Base-by-base conservation (phyloP, 2,329 filamentous ascomycete genomes). In the Tolypocladium cylindrosporum region DNA sequence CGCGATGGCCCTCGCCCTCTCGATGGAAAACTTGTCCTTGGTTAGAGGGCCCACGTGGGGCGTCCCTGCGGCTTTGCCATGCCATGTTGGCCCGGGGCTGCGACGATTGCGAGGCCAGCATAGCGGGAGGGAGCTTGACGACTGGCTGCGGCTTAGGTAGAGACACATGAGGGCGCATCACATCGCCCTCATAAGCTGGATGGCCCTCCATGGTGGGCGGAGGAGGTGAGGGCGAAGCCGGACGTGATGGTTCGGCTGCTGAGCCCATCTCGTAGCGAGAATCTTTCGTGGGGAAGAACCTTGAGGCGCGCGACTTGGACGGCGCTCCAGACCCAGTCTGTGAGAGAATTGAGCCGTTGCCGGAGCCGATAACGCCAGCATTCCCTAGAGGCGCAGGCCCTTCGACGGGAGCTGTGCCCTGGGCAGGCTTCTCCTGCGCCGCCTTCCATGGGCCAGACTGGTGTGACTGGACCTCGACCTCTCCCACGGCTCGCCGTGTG, bases 41-140 rank as follows among this genome's bases (percentile, higher is more conserved):
- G 16, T 66, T 61, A 36, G 66, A 59, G 14, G 64, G 62, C 24
- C 61, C 65, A 42, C 66, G 64, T 7, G 62, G 58, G 19, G 61
- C 60, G 52, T 74, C 73, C 58, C 67, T 74, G 42, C 70, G 70
- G 43, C 67, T 68, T 42, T 71, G 65, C 74, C 75, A 76, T n/a
- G 66, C 64, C 52, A 71, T 68, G 34, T 66, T 64, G 8, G 66
- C 59, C 16, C 64, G 64, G 21, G 61, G 39, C 39, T 68, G 66
- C 6, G 69, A 58, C 21, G 62, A 55, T 36, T 70, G 68, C 1
- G 64, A 57, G 34, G 63, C 61, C 14, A 57, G 54, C 61, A 67
- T 60, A 9, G 77, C 67, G 9, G 89, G 90, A 3, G 90, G 92
- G 4, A 97, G 80, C 68, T 87, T 91, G 14, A 97, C 92, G 34